A percentile compares a stretch with the other conserved stretches of the same genome.
phyloP scores from a whole-genome alignment of 441 rosid species.

The Pelargonium citronellum region DNA sequence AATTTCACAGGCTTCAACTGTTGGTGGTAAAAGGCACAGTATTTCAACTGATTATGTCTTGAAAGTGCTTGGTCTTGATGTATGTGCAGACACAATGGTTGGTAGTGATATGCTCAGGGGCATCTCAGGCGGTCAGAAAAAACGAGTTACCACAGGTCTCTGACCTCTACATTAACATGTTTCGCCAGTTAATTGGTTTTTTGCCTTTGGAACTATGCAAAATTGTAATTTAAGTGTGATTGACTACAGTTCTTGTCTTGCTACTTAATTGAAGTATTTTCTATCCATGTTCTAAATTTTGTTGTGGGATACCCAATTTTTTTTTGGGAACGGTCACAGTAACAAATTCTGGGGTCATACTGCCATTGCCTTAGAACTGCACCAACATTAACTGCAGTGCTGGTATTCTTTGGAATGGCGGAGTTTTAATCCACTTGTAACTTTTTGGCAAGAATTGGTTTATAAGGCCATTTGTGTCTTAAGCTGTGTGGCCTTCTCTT shows the following conservation, averaged over 20 bases:
- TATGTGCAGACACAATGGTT: conserved; percentile 78
- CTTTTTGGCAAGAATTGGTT: not conserved
- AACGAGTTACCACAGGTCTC: conserved; percentile 86
- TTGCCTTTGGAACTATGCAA: not conserved
- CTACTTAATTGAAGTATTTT: too few relatives aligned
- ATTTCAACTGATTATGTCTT: conserved; percentile 73
- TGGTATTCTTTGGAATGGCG: not conserved
- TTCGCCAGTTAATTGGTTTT: not conserved
- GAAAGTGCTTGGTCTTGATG: conserved; percentile 82
- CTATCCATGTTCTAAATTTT: not conserved
- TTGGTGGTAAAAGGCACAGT: conserved; percentile 67
- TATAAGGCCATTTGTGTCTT: not conserved
- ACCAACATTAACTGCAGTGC: not conserved
- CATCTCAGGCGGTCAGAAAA: conserved; percentile 91
- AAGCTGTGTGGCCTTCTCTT: not conserved
- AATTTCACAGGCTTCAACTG: conserved; percentile 62
- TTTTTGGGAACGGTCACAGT: not conserved
- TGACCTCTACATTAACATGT: not conserved
- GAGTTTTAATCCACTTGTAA: conserved; percentile 1
- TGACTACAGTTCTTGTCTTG: not conserved
- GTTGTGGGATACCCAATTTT: not conserved
- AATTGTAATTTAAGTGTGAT: not conserved
- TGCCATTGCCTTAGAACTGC: not conserved
- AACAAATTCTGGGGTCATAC: not conserved
- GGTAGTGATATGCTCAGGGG: conserved; percentile 95